Base-by-base conservation (phyloP, 495 filamentous ascomycete species). In the Hypoxylon trugodes region DNA sequence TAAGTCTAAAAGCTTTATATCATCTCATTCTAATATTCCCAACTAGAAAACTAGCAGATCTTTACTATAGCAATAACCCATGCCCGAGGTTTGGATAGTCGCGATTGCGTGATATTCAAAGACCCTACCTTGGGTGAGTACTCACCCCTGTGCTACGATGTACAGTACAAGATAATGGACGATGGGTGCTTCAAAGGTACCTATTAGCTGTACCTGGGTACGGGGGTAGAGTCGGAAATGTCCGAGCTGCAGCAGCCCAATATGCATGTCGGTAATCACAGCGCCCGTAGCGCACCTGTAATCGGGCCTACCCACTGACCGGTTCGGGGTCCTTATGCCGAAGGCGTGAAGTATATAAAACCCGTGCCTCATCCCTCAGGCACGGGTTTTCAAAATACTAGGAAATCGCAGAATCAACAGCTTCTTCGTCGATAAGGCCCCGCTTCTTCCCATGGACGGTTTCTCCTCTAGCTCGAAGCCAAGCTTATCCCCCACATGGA, bases 401-500 rank as follows among this genome's bases (percentile, higher is more conserved):
- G 10, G 43, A 53, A 42, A 25, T 19, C 35, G 41, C 28, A 55
- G 32, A 63, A 13, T n/a, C 1, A 57, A n/a, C 43, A n/a, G 19
- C 19, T 9, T 38, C 37, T 35, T 54, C 49, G 1, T 38, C 24
- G 24, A 37, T 28, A 43, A 46, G 28, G 26, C 22, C 43, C 42
- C 51, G 51, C 46, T 63, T 48, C 42, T 43, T 55, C 10, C 59
- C 26, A 43, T 18, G 6, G 28, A 47, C 28, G 16, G 7, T 28
- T 46, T 24, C 21, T 28, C 38, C 28, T 42, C 46, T 50, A 51
- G 46, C 25, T 51, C 15, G 45, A 50, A 35, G 37, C 56, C 46
- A 59, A 51, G 56, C n/a, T 32, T 50, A 43, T 55, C 36, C 59
- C 50, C 49, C 41, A 48, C 52, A 40, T 28, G 26, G 38, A 43